Evolutionary conservation across 73 alveolate species (phyloP).

Genomic region (Effrenium voratum): DNA sequence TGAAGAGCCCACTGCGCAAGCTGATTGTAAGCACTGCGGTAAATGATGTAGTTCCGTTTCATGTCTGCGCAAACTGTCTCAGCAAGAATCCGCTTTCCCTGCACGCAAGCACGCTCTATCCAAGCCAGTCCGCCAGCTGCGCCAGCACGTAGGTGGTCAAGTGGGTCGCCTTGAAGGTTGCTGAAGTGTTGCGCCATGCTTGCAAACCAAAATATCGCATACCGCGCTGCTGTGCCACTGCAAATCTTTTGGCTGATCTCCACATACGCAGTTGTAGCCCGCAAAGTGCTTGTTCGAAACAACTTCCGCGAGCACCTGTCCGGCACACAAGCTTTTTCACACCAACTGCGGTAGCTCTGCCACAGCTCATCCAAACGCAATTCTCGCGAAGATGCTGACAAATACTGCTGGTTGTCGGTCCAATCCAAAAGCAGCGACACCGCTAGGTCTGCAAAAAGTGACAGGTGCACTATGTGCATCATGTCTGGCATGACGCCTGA

Average conservation of each 20-base stretch:
- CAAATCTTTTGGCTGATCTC: background rate
- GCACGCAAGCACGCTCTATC: background rate
- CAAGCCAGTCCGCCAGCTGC: background rate
- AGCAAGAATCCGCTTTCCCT: background rate
- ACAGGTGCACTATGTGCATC: background rate
- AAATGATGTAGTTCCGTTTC: background rate
- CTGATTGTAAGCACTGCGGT: background rate
- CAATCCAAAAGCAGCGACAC: background rate
- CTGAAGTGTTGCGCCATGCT: conserved; percentile 3
- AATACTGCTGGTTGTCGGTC: background rate
- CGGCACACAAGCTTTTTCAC: background rate
- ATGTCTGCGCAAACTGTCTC: background rate
- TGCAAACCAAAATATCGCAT: background rate
- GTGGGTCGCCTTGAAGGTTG: background rate
- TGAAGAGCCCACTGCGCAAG: background rate
- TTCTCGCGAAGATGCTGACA: background rate
- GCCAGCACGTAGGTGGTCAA: background rate
- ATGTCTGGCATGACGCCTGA: background rate
- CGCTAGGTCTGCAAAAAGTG: background rate
- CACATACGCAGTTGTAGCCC: background rate
- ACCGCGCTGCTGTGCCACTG: background rate
- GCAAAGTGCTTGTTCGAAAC: background rate
- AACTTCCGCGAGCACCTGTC: background rate
- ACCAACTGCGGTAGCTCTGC: background rate
- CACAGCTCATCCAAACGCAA: background rate